Percentiles rank a stretch among this genome's conserved stretches.
These are phyloP conservation scores for Quercus ilex DNA, from an alignment of 306 rosid species.

Conservation along the genomic window DNA sequence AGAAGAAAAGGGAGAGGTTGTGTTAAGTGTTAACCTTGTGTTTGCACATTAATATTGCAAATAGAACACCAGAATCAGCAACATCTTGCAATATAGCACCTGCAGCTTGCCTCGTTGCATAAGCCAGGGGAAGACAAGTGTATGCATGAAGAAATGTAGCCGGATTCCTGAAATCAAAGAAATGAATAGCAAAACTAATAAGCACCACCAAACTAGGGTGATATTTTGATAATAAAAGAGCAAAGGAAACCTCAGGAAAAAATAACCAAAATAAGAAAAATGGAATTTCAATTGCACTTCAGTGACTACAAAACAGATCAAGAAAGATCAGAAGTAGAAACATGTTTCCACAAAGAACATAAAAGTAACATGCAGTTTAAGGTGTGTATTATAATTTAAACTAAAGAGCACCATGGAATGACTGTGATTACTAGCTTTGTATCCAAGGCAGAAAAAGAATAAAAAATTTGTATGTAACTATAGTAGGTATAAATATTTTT, in stretches of 20 bases:
- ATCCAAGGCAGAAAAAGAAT: not conserved
- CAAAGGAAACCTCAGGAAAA: conserved; percentile 11
- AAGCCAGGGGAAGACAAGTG: conserved; percentile 91
- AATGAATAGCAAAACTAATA: conserved; percentile 16
- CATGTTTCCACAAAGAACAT: not conserved
- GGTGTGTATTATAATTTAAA: not conserved
- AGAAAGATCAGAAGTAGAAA: not conserved
- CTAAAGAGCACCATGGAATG: not conserved
- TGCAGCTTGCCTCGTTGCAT: conserved; percentile 93
- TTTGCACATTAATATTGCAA: conserved; percentile 92
- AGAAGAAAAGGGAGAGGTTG: conserved; percentile 5
- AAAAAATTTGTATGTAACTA: not conserved
- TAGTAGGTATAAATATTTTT: not conserved
- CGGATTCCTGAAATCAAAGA: conserved; percentile 69
- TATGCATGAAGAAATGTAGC: conserved; percentile 97
- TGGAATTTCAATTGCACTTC: not conserved
- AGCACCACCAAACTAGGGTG: conserved; percentile 1
- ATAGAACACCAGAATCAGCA: conserved; percentile 89
- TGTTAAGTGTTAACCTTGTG: conserved; percentile 62
- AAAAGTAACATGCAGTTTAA: not conserved
- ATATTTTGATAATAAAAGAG: not conserved
- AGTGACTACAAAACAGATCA: not conserved
- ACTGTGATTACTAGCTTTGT: not conserved
- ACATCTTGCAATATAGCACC: conserved; percentile 88
- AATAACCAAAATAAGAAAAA: not conserved